Evolutionary conservation across 2,329 filamentous ascomycete species (phyloP).

Genomic region (Coleophoma cylindrospora): DNA sequence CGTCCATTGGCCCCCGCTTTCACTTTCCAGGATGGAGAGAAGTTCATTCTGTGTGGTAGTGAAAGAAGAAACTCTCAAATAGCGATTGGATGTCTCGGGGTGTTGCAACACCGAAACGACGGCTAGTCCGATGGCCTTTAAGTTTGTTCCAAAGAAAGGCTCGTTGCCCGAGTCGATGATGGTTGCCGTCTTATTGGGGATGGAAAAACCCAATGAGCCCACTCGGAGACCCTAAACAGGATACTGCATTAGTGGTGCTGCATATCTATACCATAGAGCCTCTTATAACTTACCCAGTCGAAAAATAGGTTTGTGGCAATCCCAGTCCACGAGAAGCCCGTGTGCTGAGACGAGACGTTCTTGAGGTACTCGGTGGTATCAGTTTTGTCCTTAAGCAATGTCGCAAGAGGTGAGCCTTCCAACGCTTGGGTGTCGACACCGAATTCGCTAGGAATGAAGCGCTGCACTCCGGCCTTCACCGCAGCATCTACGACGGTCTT

Average conservation of each 20-base stretch:
- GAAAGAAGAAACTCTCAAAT: slow-evolving; percentile 24
- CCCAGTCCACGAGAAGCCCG: slow-evolving; percentile 25
- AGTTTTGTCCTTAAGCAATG: slow-evolving; percentile 8
- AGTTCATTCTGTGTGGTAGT: slow-evolving; percentile 24
- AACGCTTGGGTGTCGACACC: slow-evolving; percentile 24
- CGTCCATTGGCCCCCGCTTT: slow-evolving; percentile 23
- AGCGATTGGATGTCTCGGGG: slow-evolving; percentile 26
- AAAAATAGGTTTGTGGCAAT: slow-evolving; percentile 21
- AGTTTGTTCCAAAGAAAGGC: slow-evolving; percentile 9
- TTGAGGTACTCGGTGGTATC: slow-evolving; percentile 6
- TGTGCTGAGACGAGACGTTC: slow-evolving; percentile 4
- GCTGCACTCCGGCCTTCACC: slow-evolving; percentile 52
- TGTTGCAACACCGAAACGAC: slow-evolving; percentile 29
- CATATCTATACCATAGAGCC: not conserved
- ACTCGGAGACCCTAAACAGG: slow-evolving; percentile 12
- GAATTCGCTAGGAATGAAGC: slow-evolving; percentile 57
- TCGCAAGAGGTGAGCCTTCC: slow-evolving; percentile 7
- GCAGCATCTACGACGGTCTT: slow-evolving; percentile 47
- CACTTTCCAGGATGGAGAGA: slow-evolving; percentile 19
- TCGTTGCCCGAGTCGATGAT: slow-evolving; percentile 24
- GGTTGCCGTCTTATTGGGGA: slow-evolving; percentile 21
- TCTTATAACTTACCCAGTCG: slow-evolving; percentile 11
- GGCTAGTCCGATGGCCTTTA: slow-evolving; percentile 26
- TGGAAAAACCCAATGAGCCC: slow-evolving; percentile 27
- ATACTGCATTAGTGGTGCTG: not conserved